Conservation (phyloP, 345 rosid genomes). For the Bretschneidera sinensis region DNA sequence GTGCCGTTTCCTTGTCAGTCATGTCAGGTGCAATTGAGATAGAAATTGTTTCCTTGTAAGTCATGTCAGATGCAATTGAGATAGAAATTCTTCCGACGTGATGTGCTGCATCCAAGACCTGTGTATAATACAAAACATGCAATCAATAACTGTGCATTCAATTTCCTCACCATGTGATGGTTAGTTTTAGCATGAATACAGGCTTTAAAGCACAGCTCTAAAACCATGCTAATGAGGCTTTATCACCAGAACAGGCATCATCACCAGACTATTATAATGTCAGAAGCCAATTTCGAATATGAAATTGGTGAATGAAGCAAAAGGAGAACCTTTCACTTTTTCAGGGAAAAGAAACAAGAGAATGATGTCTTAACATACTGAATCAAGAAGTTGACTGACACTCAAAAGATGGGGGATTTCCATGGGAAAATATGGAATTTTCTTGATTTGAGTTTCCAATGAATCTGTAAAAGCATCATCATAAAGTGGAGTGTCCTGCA, state of each 20-base stretch:
- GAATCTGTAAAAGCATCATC: slow-evolving; percentile 56
- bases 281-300: neutral
- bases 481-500: slow-evolving; percentile 38
- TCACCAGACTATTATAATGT: no score
- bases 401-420: slow-evolving; percentile 45
- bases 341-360: slow-evolving; percentile 5
- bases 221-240: no score
- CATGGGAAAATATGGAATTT: slow-evolving; percentile 22
- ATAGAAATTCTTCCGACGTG: slow-evolving; percentile 77
- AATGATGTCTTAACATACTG: slow-evolving; percentile 39
- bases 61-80: slow-evolving; percentile 61
- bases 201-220: no score
- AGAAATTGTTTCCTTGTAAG: slow-evolving; percentile 89
- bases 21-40: no score
- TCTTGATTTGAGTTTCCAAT: slow-evolving; percentile 36
- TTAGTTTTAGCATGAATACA: no score
- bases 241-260: no score
- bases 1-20: slow-evolving; percentile 88
- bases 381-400: slow-evolving; percentile 77
- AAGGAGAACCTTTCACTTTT: neutral
- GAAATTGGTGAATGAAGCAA: slow-evolving; percentile 4
- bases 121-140: slow-evolving; percentile 13
- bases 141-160: slow-evolving; percentile 5
- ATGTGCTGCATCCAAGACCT: slow-evolving; percentile 73
- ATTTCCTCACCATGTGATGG: neutral